A percentile compares a stretch with the other conserved stretches of the same genome.
These are phyloP conservation scores for Mucor ambiguus DNA, from an alignment of 371 early-diverging fungal genomes.

Conservation along the genomic window DNA sequence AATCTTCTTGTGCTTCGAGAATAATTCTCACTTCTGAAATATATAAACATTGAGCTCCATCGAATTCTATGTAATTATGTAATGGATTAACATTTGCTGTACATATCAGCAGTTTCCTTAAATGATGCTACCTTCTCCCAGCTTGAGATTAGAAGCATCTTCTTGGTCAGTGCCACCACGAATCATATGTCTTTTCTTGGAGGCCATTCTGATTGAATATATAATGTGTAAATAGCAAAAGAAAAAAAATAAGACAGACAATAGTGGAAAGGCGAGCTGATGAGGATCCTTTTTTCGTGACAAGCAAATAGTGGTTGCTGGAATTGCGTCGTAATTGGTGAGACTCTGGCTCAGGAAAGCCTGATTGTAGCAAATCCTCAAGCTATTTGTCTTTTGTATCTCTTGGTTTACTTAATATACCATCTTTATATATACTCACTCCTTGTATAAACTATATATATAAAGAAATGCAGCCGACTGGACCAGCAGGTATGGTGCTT, in stretches of 20 bases:
- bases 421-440: neutral
- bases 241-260: slow-evolving; percentile 1
- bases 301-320: neutral
- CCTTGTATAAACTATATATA: neutral
- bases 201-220: slow-evolving; percentile 9
- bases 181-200: slow-evolving; percentile 52
- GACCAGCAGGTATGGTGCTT: slow-evolving; percentile 29
- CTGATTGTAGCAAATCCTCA: neutral
- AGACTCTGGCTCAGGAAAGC: neutral
- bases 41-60: slow-evolving; percentile 81
- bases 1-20: slow-evolving; percentile 68
- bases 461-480: slow-evolving; percentile 35
- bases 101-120: neutral
- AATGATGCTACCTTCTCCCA: slow-evolving; percentile 67
- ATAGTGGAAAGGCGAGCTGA: neutral
- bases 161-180: slow-evolving; percentile 67
- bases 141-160: slow-evolving; percentile 72
- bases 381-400: neutral
- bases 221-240: slow-evolving; percentile 1
- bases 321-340: slow-evolving; percentile 4
- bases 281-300: slow-evolving; percentile 1
- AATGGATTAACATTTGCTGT: neutral
- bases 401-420: neutral
- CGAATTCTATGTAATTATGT: slow-evolving; percentile 59
- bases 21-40: slow-evolving; percentile 86